Conservation (phyloP, 495 filamentous ascomycete genomes). For the Aspergillus asperescens region DNA sequence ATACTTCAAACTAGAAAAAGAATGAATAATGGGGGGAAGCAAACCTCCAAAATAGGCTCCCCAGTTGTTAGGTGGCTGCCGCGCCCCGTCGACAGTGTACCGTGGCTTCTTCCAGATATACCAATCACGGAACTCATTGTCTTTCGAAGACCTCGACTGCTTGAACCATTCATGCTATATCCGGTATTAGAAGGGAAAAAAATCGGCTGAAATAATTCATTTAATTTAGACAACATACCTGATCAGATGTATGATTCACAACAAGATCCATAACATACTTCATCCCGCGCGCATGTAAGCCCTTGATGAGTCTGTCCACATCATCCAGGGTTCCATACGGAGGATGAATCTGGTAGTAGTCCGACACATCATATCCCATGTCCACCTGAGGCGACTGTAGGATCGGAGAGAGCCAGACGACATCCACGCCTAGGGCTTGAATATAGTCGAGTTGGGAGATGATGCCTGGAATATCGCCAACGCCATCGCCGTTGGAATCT, state of each 20-base stretch:
- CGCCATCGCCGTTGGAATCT: slow-evolving; percentile 61
- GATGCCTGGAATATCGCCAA: slow-evolving; percentile 63
- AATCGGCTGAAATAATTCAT: too few relatives aligned
- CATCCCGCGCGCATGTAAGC: slow-evolving; percentile 53
- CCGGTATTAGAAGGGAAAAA: background rate
- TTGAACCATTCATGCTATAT: slow-evolving; percentile 61
- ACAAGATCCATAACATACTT: slow-evolving; percentile 70
- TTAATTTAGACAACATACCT: slow-evolving; percentile 18
- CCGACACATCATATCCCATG: slow-evolving; percentile 59
- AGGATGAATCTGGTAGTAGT: slow-evolving; percentile 57
- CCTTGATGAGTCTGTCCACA: slow-evolving; percentile 55
- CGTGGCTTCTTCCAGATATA: slow-evolving; percentile 65
- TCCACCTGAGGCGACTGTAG: slow-evolving; percentile 59
- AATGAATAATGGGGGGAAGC: slow-evolving; percentile 17
- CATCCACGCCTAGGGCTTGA: slow-evolving; percentile 54
- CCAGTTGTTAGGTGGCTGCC: slow-evolving; percentile 63
- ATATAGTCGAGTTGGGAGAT: slow-evolving; percentile 61
- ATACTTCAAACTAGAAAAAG: background rate
- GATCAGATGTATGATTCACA: slow-evolving; percentile 68
- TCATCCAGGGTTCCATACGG: slow-evolving; percentile 59
- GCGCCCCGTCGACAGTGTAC: slow-evolving; percentile 54
- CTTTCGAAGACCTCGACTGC: slow-evolving; percentile 54
- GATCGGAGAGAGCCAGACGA: slow-evolving; percentile 63
- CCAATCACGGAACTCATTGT: slow-evolving; percentile 58
- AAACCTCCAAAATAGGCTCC: slow-evolving; percentile 46